Evolutionary conservation across 2,329 filamentous ascomycete species (phyloP), one percentile per base, ranked within the genome.

Genomic region (Chaetomiaceae sp.): DNA sequence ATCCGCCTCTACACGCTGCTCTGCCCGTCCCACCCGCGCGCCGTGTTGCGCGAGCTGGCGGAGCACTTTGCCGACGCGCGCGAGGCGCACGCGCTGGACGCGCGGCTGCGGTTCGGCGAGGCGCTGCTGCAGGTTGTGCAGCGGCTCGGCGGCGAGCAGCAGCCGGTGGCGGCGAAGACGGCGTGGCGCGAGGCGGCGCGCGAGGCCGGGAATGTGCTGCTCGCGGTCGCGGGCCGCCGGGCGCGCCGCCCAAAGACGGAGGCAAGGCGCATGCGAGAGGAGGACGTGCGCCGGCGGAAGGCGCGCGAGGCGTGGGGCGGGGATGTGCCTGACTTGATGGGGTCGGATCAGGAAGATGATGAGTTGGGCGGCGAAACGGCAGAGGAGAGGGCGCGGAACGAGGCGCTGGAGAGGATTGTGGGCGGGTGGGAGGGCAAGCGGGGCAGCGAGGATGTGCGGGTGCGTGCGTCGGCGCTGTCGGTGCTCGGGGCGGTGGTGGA

Each of bases 381-480:
- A n/a, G 67, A 69, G 38, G 68, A 69, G 56, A 70, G 60, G 53
- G 65, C 57, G 36, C 72, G 66, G 49, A 73, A 73, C 46, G 79
- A 72, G 24, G 69, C 74, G 38, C 60, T 83, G 11, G 67, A 71
- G 18, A 70, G 73, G 48, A 86, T 88, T 49, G 70, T 87, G 0
- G 67, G 73, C 12, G 83, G 81, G 44, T 88, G 84, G 84, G 74
- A 83, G 53, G 75, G 80, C 51, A 81, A 78, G 46, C 68, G 73
- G 14, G 83, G 81, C 0, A 73, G 74, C 48, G 84, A 88, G 60
- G 84, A 88, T 58, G 69, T 87, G 11, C 74, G 85, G 4, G 75
- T 89, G 54, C 78, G 85, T 1, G 68, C 83, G 12, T 87, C 84
- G 18, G 81, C 84, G 4, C 62, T 89, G 6, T 84, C 82, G 4